These are phyloP conservation scores for Ceratocystis colombiana DNA, from an alignment of 2,329 filamentous ascomycete genomes.

Conservation along the genomic window DNA sequence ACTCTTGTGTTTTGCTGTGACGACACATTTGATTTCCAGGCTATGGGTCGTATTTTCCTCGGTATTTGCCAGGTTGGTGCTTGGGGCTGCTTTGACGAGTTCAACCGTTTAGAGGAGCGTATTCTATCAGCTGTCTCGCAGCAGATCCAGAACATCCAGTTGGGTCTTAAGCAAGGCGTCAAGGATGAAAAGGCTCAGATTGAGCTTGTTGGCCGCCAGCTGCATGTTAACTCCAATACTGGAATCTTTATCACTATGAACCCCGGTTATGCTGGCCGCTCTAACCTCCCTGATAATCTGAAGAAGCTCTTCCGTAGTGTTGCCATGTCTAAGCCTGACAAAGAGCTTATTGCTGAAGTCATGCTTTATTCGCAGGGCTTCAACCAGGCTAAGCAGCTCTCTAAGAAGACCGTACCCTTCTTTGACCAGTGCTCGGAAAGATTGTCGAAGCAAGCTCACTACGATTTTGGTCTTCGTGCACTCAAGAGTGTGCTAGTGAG, in stretches of 20 bases:
- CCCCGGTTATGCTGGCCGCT: conserved; percentile 94
- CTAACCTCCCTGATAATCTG: conserved; percentile 94
- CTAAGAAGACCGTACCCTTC: conserved; percentile 94
- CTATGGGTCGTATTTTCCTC: conserved; percentile 98
- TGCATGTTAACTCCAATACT: conserved; percentile 83
- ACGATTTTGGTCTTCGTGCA: conserved; percentile 95
- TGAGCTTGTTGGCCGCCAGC: conserved; percentile 82
- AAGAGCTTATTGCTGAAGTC: conserved; percentile 97
- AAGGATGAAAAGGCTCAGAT: conserved; percentile 81
- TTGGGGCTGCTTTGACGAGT: conserved; percentile 99
- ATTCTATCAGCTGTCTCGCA: conserved; percentile 97
- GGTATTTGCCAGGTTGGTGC: conserved; percentile 98
- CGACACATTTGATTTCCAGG: conserved; percentile 98
- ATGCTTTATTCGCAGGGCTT: conserved; percentile 99
- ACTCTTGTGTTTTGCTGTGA: conserved; percentile 99
- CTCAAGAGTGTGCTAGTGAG: conserved; percentile 97
- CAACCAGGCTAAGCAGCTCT: conserved; percentile 86
- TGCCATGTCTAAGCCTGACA: conserved; percentile 99
- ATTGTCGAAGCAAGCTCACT: conserved; percentile 94
- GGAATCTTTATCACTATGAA: conserved; percentile 99
- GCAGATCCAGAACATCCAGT: conserved; percentile 98
- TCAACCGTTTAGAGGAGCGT: conserved; percentile 95
- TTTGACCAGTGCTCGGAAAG: conserved; percentile 78
- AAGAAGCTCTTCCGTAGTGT: conserved; percentile 99
- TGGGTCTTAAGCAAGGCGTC: conserved; percentile 76